A percentile compares a stretch with the other conserved stretches of the same genome.
These are phyloP conservation scores for Scortechinia acanthostroma DNA, from an alignment of 2,329 filamentous ascomycete species.

Conservation along the genomic window DNA sequence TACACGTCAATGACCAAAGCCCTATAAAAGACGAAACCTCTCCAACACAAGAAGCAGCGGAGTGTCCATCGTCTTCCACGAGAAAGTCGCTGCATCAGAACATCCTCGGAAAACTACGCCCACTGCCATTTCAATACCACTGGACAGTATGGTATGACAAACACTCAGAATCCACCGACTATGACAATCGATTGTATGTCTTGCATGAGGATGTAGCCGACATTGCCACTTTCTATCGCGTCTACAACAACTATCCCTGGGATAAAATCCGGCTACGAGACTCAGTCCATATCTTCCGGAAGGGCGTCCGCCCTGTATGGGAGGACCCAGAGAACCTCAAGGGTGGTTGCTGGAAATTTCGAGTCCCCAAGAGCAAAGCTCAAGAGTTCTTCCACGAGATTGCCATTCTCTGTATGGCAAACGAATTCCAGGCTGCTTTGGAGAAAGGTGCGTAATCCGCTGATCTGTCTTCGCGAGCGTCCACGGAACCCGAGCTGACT, in stretches of 20 bases:
- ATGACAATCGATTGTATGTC: conserved; percentile 21
- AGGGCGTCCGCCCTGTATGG: conserved; percentile 30
- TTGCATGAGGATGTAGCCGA: conserved; percentile 28
- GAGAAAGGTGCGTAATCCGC: too few species aligned
- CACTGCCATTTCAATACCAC: neutral
- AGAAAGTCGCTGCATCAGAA: neutral
- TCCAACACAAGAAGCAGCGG: too few species aligned
- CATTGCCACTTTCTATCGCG: conserved; percentile 30
- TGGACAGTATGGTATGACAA: neutral
- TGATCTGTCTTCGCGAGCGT: too few species aligned
- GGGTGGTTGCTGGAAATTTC: neutral
- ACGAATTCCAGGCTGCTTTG: neutral
- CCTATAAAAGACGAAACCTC: neutral
- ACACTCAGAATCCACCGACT: conserved; percentile 8
- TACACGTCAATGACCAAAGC: neutral
- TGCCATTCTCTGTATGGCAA: neutral
- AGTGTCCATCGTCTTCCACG: too few species aligned
- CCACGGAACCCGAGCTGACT: too few species aligned
- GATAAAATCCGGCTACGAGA: conserved; percentile 24
- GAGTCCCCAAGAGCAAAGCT: neutral
- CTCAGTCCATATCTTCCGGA: conserved; percentile 31
- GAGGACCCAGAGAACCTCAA: conserved; percentile 11
- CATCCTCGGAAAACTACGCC: neutral
- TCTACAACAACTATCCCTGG: conserved; percentile 34
- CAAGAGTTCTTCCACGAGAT: neutral